Evolutionary conservation across 176 grass and related monocot species (phyloP), one percentile per base, ranked within the genome.

Genomic region (Elaeis guineensis): DNA sequence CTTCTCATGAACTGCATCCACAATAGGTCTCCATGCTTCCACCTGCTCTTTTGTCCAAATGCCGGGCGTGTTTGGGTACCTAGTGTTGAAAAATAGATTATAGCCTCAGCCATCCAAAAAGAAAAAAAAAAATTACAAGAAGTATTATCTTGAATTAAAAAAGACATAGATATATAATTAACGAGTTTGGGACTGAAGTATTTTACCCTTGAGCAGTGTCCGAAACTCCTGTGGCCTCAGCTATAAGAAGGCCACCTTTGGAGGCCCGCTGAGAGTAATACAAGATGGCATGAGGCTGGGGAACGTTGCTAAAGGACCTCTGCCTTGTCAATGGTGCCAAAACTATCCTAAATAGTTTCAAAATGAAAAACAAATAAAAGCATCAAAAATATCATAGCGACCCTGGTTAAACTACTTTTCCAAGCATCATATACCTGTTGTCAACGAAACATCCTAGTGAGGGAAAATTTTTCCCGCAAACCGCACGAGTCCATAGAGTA

Each of bases 1-100:
- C 63, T 86, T 77, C 3, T 52, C 21, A 66, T 82, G 87, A 72
- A 90, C 78, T 0, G 66, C 78, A 39, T 82, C 61, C 6, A 86
- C 75, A 3, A 86, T 86, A 19, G 87, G 82, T 51, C 77, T 85
- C 87, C 87, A 90, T 65, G 78, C 71, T 82, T 86, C 87, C 58
- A 90, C 74, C 19, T 86, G 87, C 30, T 77, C 71, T 64, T 70
- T 86, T 25, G 75, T 82, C 87, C 82, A 90, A 65, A 90, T 79
- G 0, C 87, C 82, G 8, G 78, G 78, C 72, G 82, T 82, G 50
- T 76, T 29, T 57, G 65, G 72, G 66, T 90, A 90, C 64, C 85
- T 44, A 12, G 14, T 44, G 35, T 89, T 3, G 35, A 12, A 44
- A 2, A 12, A 44, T 12, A 44, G 8, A 44, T 44, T 44, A 2